Evolutionary conservation across 345 rosid species (phyloP).

Genomic region (Noccaea caerulescens): DNA sequence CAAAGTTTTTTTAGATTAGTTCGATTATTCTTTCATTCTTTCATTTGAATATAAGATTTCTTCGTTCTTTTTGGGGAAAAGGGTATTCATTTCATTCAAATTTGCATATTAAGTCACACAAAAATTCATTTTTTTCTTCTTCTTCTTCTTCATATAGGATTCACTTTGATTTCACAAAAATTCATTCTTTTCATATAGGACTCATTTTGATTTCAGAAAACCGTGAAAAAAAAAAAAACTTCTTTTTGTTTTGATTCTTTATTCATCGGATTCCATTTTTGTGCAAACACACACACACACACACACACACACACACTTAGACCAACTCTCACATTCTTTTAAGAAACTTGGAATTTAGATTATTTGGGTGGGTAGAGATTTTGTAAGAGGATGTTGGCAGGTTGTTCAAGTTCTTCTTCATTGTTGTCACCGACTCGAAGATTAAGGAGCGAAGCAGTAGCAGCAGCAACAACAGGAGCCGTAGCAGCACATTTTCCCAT

Average conservation of each 20-base stretch:
- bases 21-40: conserved; percentile 94
- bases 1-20: conserved; percentile 37
- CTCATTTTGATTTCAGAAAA: conserved; percentile 17
- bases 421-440: conserved; percentile 97
- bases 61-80: conserved; percentile 42
- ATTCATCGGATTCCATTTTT: conserved; percentile 77
- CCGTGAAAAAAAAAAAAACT: not conserved
- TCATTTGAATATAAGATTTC: conserved; percentile 47
- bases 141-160: conserved; percentile 49
- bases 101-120: conserved; percentile 37
- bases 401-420: conserved; percentile 93
- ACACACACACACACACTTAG: conserved; percentile 25
- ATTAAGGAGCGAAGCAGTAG: conserved; percentile 91
- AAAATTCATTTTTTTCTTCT: not conserved
- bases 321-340: conserved; percentile 34
- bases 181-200: conserved; percentile 27
- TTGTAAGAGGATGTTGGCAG: conserved; percentile 97
- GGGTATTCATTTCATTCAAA: conserved; percentile 29
- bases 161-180: conserved; percentile 40
- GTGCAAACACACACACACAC: conserved; percentile 30
- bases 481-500: conserved; percentile 62
- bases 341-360: conserved; percentile 3
- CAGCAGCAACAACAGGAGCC: conserved; percentile 57
- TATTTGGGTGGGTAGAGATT: conserved; percentile 63
- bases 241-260: conserved; percentile 35